Conservation (phyloP, 345 rosid species). For the Iberis pinnata region DNA sequence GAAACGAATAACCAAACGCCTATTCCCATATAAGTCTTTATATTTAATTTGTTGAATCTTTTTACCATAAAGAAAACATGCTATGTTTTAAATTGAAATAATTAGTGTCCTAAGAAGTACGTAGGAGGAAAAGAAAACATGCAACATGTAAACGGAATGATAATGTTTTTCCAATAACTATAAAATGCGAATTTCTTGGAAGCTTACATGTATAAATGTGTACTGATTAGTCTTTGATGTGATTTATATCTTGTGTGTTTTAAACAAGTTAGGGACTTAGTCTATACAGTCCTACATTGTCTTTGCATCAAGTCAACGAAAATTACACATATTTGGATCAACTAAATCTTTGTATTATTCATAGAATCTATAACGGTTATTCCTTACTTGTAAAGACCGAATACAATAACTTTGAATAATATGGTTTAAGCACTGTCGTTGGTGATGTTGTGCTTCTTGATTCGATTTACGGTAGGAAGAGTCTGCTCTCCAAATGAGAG, state of each 20-base stretch:
- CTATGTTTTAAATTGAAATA: slow-evolving; percentile 1
- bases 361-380: no score
- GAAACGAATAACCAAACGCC: no score
- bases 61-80: not conserved
- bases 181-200: slow-evolving; percentile 21
- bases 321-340: slow-evolving; percentile 17
- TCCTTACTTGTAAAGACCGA: no score
- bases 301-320: slow-evolving; percentile 13
- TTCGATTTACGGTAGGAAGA: no score
- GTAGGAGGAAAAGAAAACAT: slow-evolving; percentile 16
- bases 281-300: slow-evolving; percentile 14
- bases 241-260: slow-evolving; percentile 7
- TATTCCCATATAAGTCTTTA: no score
- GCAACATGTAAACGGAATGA: slow-evolving; percentile 15
- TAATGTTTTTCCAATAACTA: not conserved
- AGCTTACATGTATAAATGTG: slow-evolving; percentile 16
- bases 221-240: slow-evolving; percentile 25
- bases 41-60: not conserved
- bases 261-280: slow-evolving; percentile 20
- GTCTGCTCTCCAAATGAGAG: no score
- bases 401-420: no score
- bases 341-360: slow-evolving; percentile 14
- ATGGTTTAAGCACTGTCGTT: no score
- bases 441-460: no score
- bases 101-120: slow-evolving; percentile 26